Conservation (phyloP, 2,329 filamentous ascomycete species). For the Xylariaceae sp. region DNA sequence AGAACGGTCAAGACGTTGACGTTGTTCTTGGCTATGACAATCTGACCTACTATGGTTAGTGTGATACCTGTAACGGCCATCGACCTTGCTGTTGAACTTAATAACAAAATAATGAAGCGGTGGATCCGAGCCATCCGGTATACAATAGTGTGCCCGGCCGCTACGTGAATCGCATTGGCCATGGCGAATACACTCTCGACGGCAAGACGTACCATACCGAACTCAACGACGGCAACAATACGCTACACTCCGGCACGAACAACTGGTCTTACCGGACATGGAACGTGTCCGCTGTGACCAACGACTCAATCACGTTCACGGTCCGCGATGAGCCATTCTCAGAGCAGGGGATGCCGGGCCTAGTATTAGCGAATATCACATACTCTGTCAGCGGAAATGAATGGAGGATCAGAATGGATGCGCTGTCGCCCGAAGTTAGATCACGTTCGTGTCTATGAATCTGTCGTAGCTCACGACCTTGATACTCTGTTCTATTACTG, state of each 20-base stretch:
- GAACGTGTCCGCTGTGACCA: constrained; percentile 50
- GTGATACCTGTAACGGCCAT: background rate
- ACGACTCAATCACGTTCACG: constrained; percentile 59
- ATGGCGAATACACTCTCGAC: constrained; percentile 51
- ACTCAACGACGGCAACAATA: constrained; percentile 50
- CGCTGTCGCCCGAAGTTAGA: constrained; percentile 45
- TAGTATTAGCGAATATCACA: constrained; percentile 55
- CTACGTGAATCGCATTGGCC: constrained; percentile 60
- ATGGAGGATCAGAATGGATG: constrained; percentile 57
- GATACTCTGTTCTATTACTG: background rate
- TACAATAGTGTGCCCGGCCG: constrained; percentile 58
- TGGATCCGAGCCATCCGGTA: constrained; percentile 49
- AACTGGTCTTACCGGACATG: constrained; percentile 60
- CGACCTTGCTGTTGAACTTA: background rate
- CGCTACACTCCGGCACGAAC: constrained; percentile 53
- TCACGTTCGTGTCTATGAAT: constrained; percentile 36
- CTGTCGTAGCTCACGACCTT: background rate
- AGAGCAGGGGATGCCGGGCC: constrained; percentile 55
- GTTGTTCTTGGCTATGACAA: constrained; percentile 61
- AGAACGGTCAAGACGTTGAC: constrained; percentile 55
- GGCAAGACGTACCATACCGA: constrained; percentile 47
- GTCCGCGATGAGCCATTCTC: constrained; percentile 55
- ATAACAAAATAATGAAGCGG: background rate
- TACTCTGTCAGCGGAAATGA: constrained; percentile 53
- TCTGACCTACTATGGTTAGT: constrained; percentile 48